These are phyloP conservation scores for Phytophthora brassicae DNA, from an alignment of 352 stramenopile species.

Conservation along the genomic window DNA sequence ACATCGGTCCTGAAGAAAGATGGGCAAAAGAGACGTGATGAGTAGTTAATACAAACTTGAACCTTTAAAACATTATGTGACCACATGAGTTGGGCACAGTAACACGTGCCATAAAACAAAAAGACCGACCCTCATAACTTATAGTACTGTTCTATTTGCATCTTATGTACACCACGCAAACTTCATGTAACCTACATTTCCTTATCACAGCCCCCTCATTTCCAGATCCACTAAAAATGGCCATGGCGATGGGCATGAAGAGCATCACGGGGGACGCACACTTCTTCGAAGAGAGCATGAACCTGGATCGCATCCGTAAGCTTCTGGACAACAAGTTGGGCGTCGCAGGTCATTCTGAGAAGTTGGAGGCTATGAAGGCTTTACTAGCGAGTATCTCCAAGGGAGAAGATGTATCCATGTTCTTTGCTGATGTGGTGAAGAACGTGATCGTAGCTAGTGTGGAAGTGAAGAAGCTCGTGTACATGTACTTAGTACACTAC, in stretches of 20 bases:
- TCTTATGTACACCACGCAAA: not conserved
- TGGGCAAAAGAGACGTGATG: no score
- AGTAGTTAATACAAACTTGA: no score
- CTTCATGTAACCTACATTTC: not conserved
- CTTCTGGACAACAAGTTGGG: constrained; percentile 90
- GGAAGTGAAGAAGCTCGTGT: constrained; percentile 99
- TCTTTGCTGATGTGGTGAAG: constrained; percentile 98
- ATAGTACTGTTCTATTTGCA: no score
- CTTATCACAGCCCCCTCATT: no score
- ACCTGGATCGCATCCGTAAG: constrained; percentile 85
- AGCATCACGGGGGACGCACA: constrained; percentile 92
- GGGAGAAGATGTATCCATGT: constrained; percentile 96
- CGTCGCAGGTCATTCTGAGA: constrained; percentile 79
- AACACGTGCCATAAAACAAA: no score
- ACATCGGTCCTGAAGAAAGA: no score
- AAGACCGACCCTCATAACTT: no score
- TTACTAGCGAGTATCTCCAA: constrained; percentile 97
- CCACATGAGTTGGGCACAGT: no score
- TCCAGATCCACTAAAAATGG: not conserved
- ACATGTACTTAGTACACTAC: constrained; percentile 99
- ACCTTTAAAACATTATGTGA: no score
- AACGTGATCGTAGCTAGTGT: constrained; percentile 94
- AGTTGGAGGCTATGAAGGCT: constrained; percentile 98
- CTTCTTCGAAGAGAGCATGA: constrained; percentile 98
- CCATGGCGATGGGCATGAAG: constrained; percentile 51